These are phyloP conservation scores for Miscanthus lutarioriparius DNA, from an alignment of 176 grass and related monocot species.

Conservation along the genomic window DNA sequence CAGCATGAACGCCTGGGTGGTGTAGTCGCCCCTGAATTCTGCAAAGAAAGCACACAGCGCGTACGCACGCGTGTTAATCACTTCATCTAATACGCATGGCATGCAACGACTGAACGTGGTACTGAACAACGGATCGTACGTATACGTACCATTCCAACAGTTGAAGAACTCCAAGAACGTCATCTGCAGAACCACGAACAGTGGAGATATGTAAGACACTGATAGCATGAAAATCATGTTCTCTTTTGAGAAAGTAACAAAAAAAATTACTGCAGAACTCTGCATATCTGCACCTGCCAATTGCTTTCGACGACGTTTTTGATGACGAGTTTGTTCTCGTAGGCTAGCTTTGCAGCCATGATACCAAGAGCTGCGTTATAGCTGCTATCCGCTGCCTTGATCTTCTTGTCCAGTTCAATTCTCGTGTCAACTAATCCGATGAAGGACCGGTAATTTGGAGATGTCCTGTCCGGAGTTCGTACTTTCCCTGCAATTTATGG, in stretches of 20 bases:
- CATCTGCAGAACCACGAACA: constrained; percentile 43
- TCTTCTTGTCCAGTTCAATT: constrained; percentile 60
- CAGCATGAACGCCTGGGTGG: constrained; percentile 79
- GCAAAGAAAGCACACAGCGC: background rate
- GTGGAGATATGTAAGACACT: background rate
- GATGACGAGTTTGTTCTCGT: constrained; percentile 68
- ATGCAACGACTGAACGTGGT: background rate
- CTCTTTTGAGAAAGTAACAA: background rate
- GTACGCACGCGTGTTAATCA: background rate
- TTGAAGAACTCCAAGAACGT: constrained; percentile 72
- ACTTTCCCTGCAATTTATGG: constrained; percentile 40
- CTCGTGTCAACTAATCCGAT: constrained; percentile 63
- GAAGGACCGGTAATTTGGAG: constrained; percentile 52
- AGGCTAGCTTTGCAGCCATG: constrained; percentile 82
- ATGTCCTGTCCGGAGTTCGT: constrained; percentile 41
- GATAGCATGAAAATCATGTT: background rate
- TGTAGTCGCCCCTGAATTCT: constrained; percentile 60
- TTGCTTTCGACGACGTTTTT: constrained; percentile 26
- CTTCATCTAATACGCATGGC: background rate
- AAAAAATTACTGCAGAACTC: background rate
- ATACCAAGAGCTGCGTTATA: constrained; percentile 63
- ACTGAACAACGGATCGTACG: background rate
- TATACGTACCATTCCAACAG: constrained; percentile 95
- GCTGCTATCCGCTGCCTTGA: constrained; percentile 37
- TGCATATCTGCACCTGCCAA: constrained; percentile 69